Percentiles rank a stretch among this genome's conserved stretches.
These are phyloP conservation scores for Plasmodium berghei DNA, from an alignment of 169 alveolate genomes.

Conservation along the genomic window DNA sequence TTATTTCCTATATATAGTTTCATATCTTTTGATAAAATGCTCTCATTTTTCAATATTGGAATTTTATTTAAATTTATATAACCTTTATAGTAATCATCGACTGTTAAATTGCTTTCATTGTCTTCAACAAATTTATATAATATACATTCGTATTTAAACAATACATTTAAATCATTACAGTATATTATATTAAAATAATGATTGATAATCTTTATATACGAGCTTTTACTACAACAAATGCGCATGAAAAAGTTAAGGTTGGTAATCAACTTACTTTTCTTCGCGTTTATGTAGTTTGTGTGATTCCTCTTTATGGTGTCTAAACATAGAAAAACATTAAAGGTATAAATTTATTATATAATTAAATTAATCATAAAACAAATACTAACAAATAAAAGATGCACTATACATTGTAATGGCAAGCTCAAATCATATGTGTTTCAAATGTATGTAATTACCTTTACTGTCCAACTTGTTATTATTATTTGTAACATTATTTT, in stretches of 20 bases:
- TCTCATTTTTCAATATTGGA: conserved; percentile 31
- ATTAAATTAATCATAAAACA: background rate
- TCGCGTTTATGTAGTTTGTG: conserved; percentile 46
- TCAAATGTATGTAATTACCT: background rate
- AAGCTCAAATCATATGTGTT: background rate
- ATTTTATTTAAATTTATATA: conserved; percentile 50
- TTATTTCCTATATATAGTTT: conserved; percentile 25
- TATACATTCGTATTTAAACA: conserved; percentile 62
- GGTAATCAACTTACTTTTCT: conserved; percentile 64
- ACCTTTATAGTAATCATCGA: conserved; percentile 54
- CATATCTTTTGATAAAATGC: conserved; percentile 5
- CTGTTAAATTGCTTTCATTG: conserved; percentile 61
- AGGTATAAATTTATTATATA: too few species aligned
- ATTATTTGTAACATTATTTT: background rate
- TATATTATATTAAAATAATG: conserved; percentile 70
- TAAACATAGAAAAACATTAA: background rate
- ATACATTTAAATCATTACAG: conserved; percentile 39
- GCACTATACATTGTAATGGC: background rate
- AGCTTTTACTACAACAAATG: conserved; percentile 58
- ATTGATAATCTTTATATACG: conserved; percentile 62
- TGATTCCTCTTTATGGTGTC: conserved; percentile 28
- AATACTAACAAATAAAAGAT: background rate
- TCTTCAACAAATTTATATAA: conserved; percentile 58
- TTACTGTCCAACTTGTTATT: background rate
- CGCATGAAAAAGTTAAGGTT: conserved; percentile 72